phyloP scores from a whole-genome alignment of 73 alveolate genomes.

The Paraurostyla sp. region DNA sequence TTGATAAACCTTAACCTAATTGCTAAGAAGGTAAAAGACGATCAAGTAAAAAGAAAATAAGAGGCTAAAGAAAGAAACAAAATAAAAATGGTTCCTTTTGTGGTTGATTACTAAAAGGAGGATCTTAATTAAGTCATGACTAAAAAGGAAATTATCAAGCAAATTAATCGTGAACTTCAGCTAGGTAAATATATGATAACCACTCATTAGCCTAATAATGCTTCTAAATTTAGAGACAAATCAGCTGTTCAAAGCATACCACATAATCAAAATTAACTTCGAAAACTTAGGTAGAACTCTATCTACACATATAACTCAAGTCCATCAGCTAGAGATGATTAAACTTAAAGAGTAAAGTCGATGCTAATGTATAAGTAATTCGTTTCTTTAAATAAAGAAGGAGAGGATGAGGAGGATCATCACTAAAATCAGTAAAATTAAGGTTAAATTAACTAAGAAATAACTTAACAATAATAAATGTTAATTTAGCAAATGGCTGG shows the following conservation, averaged over 20 bases:
- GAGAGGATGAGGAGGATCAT: slow-evolving; percentile 31
- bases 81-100: not conserved
- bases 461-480: not conserved
- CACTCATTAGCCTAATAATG: no score
- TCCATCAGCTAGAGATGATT: not conserved
- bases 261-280: no score
- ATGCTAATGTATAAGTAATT: slow-evolving; percentile 45
- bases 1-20: slow-evolving; percentile 21
- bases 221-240: no score
- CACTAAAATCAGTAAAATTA: not conserved
- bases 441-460: not conserved
- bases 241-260: slow-evolving; percentile 19
- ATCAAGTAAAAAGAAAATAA: not conserved
- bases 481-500: not conserved
- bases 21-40: slow-evolving; percentile 53
- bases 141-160: not conserved
- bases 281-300: no score
- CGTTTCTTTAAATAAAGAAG: not conserved
- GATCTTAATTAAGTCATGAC: not conserved
- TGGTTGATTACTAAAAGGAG: slow-evolving; percentile 19
- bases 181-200: slow-evolving; percentile 40
- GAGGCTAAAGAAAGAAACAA: not conserved
- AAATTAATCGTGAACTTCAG: slow-evolving; percentile 11
- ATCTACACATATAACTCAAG: not conserved
- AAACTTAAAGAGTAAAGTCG: not conserved